These are phyloP conservation scores for Lobosporangium transversale DNA, from an alignment of 192 early-diverging fungal species.

Conservation along the genomic window DNA sequence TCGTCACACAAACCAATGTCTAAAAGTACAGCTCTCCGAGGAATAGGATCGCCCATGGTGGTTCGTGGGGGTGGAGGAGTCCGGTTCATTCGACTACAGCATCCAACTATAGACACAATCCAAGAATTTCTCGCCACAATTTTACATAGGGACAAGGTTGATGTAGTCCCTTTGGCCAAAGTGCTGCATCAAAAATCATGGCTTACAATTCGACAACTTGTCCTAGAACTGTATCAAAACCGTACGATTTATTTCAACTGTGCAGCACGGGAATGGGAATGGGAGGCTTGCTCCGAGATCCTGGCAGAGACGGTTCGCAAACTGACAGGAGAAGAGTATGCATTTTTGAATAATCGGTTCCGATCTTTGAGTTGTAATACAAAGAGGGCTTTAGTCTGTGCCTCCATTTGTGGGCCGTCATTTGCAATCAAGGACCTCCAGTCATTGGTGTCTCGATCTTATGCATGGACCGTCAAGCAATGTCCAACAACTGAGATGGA, in stretches of 20 bases:
- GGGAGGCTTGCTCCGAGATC: slow-evolving; percentile 13
- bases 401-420: slow-evolving; percentile 32
- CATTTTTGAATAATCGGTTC: slow-evolving; percentile 27
- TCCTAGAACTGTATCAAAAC: slow-evolving; percentile 31
- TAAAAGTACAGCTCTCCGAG: slow-evolving; percentile 14
- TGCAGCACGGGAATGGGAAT: slow-evolving; percentile 16
- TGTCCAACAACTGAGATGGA: background rate
- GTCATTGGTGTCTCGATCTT: slow-evolving; percentile 7
- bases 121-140: slow-evolving; percentile 26
- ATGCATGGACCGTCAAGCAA: slow-evolving; percentile 2
- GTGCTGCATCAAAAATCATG: slow-evolving; percentile 33
- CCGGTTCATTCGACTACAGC: slow-evolving; percentile 33
- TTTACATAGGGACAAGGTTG: slow-evolving; percentile 20
- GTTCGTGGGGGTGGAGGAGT: slow-evolving; percentile 49
- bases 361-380: slow-evolving; percentile 25
- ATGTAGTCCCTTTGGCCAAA: slow-evolving; percentile 24
- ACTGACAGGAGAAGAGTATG: slow-evolving; percentile 46
- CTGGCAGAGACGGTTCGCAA: slow-evolving; percentile 21
- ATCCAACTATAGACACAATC: slow-evolving; percentile 28
- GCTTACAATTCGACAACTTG: slow-evolving; percentile 46
- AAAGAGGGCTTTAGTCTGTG: slow-evolving; percentile 37
- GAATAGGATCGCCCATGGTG: slow-evolving; percentile 14
- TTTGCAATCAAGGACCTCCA: slow-evolving; percentile 42
- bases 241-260: slow-evolving; percentile 35
- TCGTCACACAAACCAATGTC: background rate